Conservation (phyloP, 768 basidiomycete genomes). For the Crepidotus variabilis region DNA sequence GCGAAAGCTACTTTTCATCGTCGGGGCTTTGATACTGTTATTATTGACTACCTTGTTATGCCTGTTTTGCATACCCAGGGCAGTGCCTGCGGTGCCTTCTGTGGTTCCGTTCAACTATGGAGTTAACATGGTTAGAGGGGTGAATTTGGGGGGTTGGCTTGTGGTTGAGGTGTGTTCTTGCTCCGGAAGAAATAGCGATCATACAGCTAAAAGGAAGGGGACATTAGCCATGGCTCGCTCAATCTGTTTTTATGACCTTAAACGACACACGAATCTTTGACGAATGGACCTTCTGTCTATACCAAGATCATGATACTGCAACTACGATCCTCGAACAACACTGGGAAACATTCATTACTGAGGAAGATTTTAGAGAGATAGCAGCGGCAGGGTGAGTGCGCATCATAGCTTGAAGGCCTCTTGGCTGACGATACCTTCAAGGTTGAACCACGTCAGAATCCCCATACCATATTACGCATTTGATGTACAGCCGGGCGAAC, state of each 20-base stretch:
- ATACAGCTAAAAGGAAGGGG: background rate
- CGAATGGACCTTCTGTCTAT: slow-evolving; percentile 74
- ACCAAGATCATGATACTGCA: slow-evolving; percentile 50
- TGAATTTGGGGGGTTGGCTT: slow-evolving; percentile 63
- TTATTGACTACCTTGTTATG: background rate
- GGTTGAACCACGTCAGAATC: slow-evolving; percentile 79
- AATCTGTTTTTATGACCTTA: background rate
- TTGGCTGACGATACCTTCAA: slow-evolving; percentile 19
- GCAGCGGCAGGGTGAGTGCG: slow-evolving; percentile 65
- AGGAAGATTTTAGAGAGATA: slow-evolving; percentile 70
- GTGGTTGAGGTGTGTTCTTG: slow-evolving; percentile 29
- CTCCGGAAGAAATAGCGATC: no score
- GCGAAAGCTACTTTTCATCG: background rate
- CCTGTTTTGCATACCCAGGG: background rate
- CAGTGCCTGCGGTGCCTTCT: slow-evolving; percentile 16
- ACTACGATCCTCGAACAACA: slow-evolving; percentile 52
- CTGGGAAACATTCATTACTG: slow-evolving; percentile 84
- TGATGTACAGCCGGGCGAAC: slow-evolving; percentile 73
- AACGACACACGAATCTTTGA: slow-evolving; percentile 53
- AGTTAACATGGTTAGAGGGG: slow-evolving; percentile 64
- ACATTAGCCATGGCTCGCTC: background rate
- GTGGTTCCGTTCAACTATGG: slow-evolving; percentile 61
- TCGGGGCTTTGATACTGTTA: background rate
- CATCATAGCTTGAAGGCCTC: background rate
- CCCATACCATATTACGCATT: slow-evolving; percentile 92